A percentile compares a stretch with the other conserved stretches of the same genome.
These are phyloP conservation scores for Saturnispora galanensis DNA, from an alignment of 805 yeast species.

Conservation along the genomic window DNA sequence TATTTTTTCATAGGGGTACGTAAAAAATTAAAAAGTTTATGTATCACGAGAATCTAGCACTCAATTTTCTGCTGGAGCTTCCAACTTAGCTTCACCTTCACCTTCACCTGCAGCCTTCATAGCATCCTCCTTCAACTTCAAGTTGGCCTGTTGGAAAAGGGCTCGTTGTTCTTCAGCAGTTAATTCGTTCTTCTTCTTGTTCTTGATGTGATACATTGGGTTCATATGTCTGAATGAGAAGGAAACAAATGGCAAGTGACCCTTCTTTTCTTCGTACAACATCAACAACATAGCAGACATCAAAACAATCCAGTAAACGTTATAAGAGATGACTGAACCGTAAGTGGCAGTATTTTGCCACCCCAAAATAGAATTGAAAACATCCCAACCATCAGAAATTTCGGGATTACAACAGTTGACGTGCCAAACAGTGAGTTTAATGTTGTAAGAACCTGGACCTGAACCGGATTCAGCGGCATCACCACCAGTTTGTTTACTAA, in stretches of 20 bases:
- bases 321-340: slow-evolving; percentile 80
- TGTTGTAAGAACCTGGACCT: slow-evolving; percentile 88
- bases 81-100: neutral
- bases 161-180: slow-evolving; percentile 36
- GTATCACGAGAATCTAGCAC: no score
- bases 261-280: slow-evolving; percentile 71
- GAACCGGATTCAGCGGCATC: slow-evolving; percentile 84
- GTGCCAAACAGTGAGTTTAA: slow-evolving; percentile 74
- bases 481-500: slow-evolving; percentile 64
- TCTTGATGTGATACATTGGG: slow-evolving; percentile 60
- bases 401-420: slow-evolving; percentile 94
- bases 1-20: no score
- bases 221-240: slow-evolving; percentile 40
- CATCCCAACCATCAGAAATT: slow-evolving; percentile 86
- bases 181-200: slow-evolving; percentile 48
- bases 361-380: slow-evolving; percentile 82
- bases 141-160: slow-evolving; percentile 33
- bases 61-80: no score
- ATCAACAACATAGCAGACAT: slow-evolving; percentile 45
- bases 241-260: slow-evolving; percentile 60
- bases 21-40: no score
- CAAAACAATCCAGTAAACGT: slow-evolving; percentile 70
- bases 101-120: neutral
- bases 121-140: slow-evolving; percentile 3
- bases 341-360: slow-evolving; percentile 94